These are phyloP conservation scores for Monascus purpureus DNA, from an alignment of 495 filamentous ascomycete species.

Conservation along the genomic window DNA sequence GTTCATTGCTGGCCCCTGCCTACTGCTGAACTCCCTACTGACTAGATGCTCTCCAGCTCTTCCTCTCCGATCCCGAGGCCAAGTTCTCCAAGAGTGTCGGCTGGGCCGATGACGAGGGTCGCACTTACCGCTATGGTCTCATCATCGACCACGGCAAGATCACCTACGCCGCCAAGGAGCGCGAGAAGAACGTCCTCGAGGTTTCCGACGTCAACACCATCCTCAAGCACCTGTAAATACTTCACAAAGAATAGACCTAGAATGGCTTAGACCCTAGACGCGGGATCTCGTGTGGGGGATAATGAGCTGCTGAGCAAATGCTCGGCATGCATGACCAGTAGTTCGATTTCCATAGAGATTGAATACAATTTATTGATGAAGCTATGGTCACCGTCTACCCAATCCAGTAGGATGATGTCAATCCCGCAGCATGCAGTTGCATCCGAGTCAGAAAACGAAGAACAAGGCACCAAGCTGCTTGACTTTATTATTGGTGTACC, in stretches of 20 bases:
- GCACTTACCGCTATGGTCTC: slow-evolving; percentile 72
- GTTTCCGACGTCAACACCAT: slow-evolving; percentile 58
- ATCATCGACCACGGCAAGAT: slow-evolving; percentile 85
- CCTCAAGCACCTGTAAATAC: slow-evolving; percentile 51
- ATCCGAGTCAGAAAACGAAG: too few relatives aligned
- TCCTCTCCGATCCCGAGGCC: slow-evolving; percentile 67
- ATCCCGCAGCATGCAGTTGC: too few relatives aligned
- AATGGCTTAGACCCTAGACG: slow-evolving; percentile 7
- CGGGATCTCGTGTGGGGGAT: slow-evolving; percentile 5
- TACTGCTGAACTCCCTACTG: slow-evolving; percentile 1
- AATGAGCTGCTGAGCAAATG: too few relatives aligned
- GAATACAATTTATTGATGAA: too few relatives aligned
- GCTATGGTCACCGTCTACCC: too few relatives aligned
- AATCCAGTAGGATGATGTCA: too few relatives aligned
- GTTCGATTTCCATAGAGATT: too few relatives aligned
- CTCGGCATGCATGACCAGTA: too few relatives aligned
- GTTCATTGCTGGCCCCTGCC: too few relatives aligned
- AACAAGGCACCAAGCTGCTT: too few relatives aligned
- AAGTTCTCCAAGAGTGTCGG: slow-evolving; percentile 71
- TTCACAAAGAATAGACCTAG: slow-evolving; percentile 5
- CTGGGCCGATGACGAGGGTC: slow-evolving; percentile 62
- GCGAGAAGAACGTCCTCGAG: slow-evolving; percentile 51
- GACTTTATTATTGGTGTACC: too few relatives aligned
- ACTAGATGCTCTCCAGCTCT: slow-evolving; percentile 44
- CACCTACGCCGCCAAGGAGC: slow-evolving; percentile 72